Evolutionary conservation across 2,329 filamentous ascomycete genomes (phyloP).

Genomic region (Phyllosticta capitalensis): DNA sequence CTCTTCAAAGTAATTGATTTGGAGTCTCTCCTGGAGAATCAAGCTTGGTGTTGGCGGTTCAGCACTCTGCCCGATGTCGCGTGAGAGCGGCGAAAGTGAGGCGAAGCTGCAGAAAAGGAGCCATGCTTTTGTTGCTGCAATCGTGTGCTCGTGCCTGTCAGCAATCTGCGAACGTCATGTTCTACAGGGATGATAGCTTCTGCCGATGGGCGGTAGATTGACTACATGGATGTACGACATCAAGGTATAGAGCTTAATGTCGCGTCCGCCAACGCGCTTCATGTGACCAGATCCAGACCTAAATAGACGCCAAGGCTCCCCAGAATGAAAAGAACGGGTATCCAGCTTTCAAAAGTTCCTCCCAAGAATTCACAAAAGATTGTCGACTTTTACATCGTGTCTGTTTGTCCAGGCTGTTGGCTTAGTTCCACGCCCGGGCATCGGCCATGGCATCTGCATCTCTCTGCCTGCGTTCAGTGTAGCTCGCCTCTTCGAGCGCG

Average conservation of each 20-base stretch:
- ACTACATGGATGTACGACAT: background rate
- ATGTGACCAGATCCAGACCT: background rate
- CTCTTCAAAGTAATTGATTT: background rate
- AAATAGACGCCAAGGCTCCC: background rate
- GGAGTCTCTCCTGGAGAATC: too few species aligned
- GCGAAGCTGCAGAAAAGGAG: background rate
- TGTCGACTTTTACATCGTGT: background rate
- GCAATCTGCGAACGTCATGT: background rate
- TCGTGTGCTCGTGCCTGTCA: background rate
- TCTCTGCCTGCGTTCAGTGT: conserved; percentile 53
- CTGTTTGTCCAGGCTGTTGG: background rate
- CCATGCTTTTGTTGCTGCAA: background rate
- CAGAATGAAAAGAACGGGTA: background rate
- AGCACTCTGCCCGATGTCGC: too few species aligned
- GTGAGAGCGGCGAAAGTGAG: background rate
- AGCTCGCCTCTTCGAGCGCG: conserved; percentile 58
- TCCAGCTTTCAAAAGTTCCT: background rate
- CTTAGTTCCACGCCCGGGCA: conserved; percentile 48
- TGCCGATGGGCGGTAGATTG: background rate
- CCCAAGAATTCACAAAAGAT: background rate
- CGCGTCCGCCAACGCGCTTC: background rate
- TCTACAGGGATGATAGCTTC: background rate
- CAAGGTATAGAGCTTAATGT: background rate
- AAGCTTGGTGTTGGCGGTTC: background rate
- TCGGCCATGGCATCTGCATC: conserved; percentile 57